Evolutionary conservation across 169 alveolate species (phyloP).

Genomic region (Haemoproteus tartakovskyi): DNA sequence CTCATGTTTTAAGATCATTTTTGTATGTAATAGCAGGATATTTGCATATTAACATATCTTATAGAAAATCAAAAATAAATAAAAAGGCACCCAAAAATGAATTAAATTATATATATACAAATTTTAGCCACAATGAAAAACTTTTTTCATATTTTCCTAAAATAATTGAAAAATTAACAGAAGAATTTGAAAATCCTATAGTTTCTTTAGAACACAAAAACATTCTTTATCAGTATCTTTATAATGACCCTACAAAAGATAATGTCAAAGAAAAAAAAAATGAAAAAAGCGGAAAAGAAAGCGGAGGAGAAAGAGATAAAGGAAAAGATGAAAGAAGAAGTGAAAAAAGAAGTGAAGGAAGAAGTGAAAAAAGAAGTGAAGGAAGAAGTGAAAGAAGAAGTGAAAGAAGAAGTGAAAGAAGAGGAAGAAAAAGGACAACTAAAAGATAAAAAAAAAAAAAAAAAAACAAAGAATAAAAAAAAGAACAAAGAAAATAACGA

Average conservation of each 20-base stretch:
- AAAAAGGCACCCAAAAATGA: conserved; percentile 13
- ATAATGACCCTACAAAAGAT: conserved; percentile 5
- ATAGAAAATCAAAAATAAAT: conserved; percentile 49
- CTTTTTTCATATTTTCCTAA: conserved; percentile 3
- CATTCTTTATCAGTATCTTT: conserved; percentile 39
- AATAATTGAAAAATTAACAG: conserved; percentile 13
- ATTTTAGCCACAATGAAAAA: neutral
- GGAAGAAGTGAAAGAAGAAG: neutral
- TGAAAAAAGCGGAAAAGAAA: no score
- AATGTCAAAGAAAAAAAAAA: no score
- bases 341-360: no score
- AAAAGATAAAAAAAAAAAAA: no score
- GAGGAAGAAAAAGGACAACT: neutral
- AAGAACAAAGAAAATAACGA: no score
- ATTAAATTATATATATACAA: conserved; percentile 11
- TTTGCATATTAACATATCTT: conserved; percentile 31
- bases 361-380: neutral
- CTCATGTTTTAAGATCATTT: conserved; percentile 60
- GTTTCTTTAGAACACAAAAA: conserved; percentile 14
- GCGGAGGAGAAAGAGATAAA: no score
- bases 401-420: neutral
- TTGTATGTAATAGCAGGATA: conserved; percentile 44
- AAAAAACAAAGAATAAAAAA: no score
- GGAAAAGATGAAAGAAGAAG: no score
- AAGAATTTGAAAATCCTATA: conserved; percentile 32